Evolutionary conservation across 2,329 filamentous ascomycete genomes (phyloP), one percentile per base, ranked within the genome.

Genomic region (Arthrinium phaeospermum): DNA sequence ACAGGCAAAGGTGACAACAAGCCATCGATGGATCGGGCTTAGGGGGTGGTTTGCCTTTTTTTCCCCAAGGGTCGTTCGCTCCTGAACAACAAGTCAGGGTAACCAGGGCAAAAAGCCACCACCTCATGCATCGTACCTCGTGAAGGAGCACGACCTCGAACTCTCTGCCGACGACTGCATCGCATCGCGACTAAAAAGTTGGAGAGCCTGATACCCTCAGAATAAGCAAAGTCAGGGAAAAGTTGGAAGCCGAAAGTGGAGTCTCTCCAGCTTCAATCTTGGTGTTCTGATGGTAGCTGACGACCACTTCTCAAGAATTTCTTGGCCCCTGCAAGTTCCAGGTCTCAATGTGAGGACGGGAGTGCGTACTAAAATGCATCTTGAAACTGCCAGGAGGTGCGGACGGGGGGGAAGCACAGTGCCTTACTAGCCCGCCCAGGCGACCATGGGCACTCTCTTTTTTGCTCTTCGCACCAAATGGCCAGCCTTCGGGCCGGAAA

Each of bases 351-450:
- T 53, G 51, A 53, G 51, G 24, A 53, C 51, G 24, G 14, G 53
- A 61, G 53, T 22, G 30, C n/a, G 16, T 64, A 64, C 34, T 64
- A n/a, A 24, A n/a, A 57, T 7, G 57, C 57, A 64, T 64, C 34
- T n/a, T 64, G 57, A 64, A 64, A 64, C 57, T 64, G 57, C 19
- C 57, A 64, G 57, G 57, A 64, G 57, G 57, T 41, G 57, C 34
- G 27, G 53, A 61, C 30, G 53, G 53, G 53, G 53, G 53, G 53
- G 30, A n/a, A 64, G 57, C 34, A 64, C 57, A 64, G 57, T 64
- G 57, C 34, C 10, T 64, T 19, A 12, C 22, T 22, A 64, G 34
- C n/a, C 53, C 19, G 37, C 1, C 53, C 30, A 4, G 22, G 30
- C 4, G 30, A 12, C 57, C 34, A 14, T 37, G 30, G 53, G 53